These are phyloP conservation scores for Penicillium pulvis DNA, from an alignment of 495 filamentous ascomycete genomes.

Conservation along the genomic window DNA sequence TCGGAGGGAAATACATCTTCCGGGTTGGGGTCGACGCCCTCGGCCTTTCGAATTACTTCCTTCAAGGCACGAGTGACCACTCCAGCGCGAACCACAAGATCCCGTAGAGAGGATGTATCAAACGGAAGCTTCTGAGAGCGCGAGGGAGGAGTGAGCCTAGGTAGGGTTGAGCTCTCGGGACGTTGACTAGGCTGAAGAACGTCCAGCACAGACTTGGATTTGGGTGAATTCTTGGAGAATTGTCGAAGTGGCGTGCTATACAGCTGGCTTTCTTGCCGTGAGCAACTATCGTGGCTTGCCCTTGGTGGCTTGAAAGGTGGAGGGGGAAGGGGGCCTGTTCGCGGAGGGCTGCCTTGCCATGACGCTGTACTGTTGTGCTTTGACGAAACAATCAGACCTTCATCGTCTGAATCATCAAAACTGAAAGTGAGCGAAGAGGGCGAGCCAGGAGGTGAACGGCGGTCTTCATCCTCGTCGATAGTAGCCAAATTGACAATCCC, in stretches of 20 bases:
- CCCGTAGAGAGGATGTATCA: conserved; percentile 84
- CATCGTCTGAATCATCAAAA: conserved; percentile 63
- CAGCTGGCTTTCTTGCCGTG: conserved; percentile 5
- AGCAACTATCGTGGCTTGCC: conserved; percentile 29
- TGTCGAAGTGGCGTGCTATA: conserved; percentile 19
- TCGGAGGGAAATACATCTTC: conserved; percentile 35
- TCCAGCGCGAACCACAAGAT: conserved; percentile 82
- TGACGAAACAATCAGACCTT: conserved; percentile 42
- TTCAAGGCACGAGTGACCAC: conserved; percentile 72
- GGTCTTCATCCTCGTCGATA: conserved; percentile 72
- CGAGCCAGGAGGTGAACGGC: conserved; percentile 49
- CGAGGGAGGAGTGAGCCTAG: conserved; percentile 35
- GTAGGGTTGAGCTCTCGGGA: conserved; percentile 48
- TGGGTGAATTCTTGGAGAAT: conserved; percentile 51
- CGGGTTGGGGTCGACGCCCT: conserved; percentile 68
- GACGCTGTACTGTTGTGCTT: conserved; percentile 41
- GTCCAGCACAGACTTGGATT: conserved; percentile 79
- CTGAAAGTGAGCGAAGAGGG: conserved; percentile 55
- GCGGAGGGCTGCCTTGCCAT: conserved; percentile 25
- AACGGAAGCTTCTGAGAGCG: conserved; percentile 81
- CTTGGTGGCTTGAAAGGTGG: conserved; percentile 20
- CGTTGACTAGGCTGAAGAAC: conserved; percentile 72
- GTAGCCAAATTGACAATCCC: conserved; percentile 85
- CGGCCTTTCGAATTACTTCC: conserved; percentile 77
- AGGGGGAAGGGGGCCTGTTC: conserved; percentile 1